Base-by-base conservation (phyloP, 495 filamentous ascomycete species). In the Monascus purpureus region DNA sequence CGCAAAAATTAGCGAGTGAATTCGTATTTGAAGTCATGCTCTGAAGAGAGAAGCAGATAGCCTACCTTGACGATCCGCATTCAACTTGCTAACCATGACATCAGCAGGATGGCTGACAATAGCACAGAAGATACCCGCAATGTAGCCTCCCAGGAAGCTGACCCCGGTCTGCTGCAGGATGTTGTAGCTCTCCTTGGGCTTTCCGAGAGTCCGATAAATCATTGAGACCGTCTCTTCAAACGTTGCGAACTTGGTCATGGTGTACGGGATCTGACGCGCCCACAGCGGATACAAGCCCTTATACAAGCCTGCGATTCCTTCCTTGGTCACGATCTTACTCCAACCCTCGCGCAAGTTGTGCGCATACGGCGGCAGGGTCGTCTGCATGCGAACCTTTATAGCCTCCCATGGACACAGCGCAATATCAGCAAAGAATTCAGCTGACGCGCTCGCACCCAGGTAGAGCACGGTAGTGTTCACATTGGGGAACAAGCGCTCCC, bases 201-300 rank as follows among this genome's bases (percentile, higher is more conserved):
- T 72, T 2, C 75, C 75, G 30, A 82, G 48, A 13, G 54, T 63
- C 39, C 52, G 49, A 49, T 82, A 81, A 32, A 81, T 80, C 33
- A 58, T 31, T 27, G 59, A 63, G 6, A 82, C 77, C 1, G 74
- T 75, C 46, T 68, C 71, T 56, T 82, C 77, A 45, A 82, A 81
- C 0, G 75, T 77, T 8, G 77, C 77, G 48, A 82, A 82, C 54
- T 81, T 82, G 23, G 74, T 72, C 77, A 82, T 82, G 1, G 77
- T 82, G 45, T 82, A 80, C 1, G 75, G 75, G 31, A 81, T 79
- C 53, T 82, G 76, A 12, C 77, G 57, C 8, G 68, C 76, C 77
- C 76, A 82, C 13, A 82, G 59, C 29, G 77, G 77, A 42, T 72
- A 72, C 30, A 82, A 41, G 8, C 76, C 77, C 58, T 79, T 80